Conservation (phyloP, 208 protist species). For the Angomonas deanei region DNA sequence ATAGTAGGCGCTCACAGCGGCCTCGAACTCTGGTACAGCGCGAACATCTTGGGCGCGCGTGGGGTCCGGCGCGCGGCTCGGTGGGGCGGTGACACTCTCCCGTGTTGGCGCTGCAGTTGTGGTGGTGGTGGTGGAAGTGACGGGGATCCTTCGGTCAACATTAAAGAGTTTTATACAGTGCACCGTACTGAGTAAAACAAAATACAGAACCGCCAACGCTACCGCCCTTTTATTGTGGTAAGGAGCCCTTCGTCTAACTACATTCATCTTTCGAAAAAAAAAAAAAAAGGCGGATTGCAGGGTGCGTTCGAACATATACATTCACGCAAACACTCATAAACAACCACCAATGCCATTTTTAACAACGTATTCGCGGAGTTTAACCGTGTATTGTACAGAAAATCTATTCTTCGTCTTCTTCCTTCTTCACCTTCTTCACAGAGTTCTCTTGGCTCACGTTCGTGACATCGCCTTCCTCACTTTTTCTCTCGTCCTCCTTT, state of each 20-base stretch:
- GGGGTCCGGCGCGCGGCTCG: too few species aligned
- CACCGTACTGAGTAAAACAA: background rate
- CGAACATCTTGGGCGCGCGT: background rate
- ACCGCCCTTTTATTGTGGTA: background rate
- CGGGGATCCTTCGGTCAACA: background rate
- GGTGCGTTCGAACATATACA: too few species aligned
- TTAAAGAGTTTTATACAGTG: background rate
- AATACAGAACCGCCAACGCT: background rate
- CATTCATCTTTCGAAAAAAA: background rate
- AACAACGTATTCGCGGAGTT: too few species aligned
- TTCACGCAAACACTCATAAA: too few species aligned
- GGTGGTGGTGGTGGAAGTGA: background rate
- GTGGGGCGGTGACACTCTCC: too few species aligned
- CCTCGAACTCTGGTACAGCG: background rate
- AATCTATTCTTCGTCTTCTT: too few species aligned
- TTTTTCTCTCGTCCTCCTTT: background rate
- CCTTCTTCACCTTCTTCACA: too few species aligned
- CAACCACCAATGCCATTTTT: too few species aligned
- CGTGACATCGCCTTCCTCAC: background rate
- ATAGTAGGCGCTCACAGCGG: conserved; percentile 23
- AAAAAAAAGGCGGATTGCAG: too few species aligned
- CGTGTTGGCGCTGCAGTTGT: too few species aligned
- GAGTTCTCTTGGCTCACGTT: background rate
- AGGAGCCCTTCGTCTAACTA: background rate
- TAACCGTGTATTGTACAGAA: too few species aligned